These are phyloP conservation scores for Inosperma sp. DNA, from an alignment of 768 basidiomycete species.

Conservation along the genomic window DNA sequence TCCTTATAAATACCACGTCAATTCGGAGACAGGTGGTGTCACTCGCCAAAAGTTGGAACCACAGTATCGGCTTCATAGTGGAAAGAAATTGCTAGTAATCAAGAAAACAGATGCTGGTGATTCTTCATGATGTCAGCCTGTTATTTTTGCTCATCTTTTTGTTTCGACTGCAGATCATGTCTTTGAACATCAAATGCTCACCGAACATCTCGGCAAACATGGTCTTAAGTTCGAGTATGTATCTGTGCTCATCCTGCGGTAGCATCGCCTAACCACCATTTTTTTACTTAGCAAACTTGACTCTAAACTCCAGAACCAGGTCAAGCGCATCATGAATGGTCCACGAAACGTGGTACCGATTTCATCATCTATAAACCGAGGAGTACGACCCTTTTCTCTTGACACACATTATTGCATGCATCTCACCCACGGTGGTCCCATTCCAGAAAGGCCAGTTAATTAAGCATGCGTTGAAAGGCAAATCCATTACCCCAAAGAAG, in stretches of 20 bases:
- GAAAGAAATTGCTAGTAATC: background rate
- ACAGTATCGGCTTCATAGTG: too few species aligned
- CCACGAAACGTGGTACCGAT: background rate
- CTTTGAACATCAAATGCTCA: background rate
- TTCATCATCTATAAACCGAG: background rate
- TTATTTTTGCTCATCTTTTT: background rate
- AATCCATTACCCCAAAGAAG: conserved; percentile 2
- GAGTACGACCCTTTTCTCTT: background rate
- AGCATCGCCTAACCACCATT: background rate
- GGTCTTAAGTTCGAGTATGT: background rate
- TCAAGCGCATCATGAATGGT: background rate
- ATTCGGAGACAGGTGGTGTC: background rate
- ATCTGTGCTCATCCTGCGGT: background rate
- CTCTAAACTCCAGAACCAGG: background rate
- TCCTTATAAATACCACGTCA: background rate
- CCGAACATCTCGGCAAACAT: background rate
- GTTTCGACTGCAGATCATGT: background rate
- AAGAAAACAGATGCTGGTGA: background rate
- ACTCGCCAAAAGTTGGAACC: too few species aligned
- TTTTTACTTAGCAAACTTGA: background rate
- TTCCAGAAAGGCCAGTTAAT: conserved; percentile 1
- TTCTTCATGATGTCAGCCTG: background rate
- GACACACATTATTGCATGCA: too few species aligned
- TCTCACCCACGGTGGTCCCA: background rate
- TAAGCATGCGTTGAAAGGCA: background rate